Evolutionary conservation across 371 early-diverging fungal species (phyloP).

Genomic region (Zopfochytrium polystomum): DNA sequence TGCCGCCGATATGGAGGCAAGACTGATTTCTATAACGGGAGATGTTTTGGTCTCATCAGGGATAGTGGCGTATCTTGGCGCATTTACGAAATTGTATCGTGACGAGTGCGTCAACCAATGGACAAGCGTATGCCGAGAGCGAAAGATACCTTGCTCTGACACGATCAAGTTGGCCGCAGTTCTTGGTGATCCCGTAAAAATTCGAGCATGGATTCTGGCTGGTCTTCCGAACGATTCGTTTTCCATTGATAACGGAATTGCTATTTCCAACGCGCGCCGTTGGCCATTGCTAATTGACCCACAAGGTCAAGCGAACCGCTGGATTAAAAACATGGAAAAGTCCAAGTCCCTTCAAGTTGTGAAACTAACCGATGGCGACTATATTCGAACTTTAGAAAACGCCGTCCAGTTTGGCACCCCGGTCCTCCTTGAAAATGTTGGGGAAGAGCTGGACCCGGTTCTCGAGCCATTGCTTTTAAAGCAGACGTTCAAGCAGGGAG

Average conservation of each 20-base stretch:
- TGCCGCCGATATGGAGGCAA: slow-evolving; percentile 43
- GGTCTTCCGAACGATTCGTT: slow-evolving; percentile 57
- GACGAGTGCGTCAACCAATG: slow-evolving; percentile 50
- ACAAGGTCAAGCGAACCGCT: slow-evolving; percentile 55
- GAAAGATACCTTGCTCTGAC: slow-evolving; percentile 50
- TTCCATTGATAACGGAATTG: slow-evolving; percentile 53
- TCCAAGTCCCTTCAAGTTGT: slow-evolving; percentile 46
- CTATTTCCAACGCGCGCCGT: slow-evolving; percentile 49
- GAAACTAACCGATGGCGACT: slow-evolving; percentile 52
- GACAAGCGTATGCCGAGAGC: slow-evolving; percentile 38
- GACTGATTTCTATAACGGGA: slow-evolving; percentile 44
- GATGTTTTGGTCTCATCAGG: slow-evolving; percentile 54
- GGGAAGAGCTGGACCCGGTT: slow-evolving; percentile 53
- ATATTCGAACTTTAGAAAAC: slow-evolving; percentile 52
- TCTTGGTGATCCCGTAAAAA: slow-evolving; percentile 52
- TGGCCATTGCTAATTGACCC: slow-evolving; percentile 60
- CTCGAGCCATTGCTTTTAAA: slow-evolving; percentile 53
- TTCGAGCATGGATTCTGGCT: slow-evolving; percentile 48
- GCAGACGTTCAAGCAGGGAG: slow-evolving; percentile 57
- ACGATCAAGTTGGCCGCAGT: slow-evolving; percentile 41
- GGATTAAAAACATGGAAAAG: slow-evolving; percentile 59
- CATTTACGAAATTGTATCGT: slow-evolving; percentile 52
- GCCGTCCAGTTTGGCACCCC: slow-evolving; percentile 58
- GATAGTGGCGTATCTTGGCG: slow-evolving; percentile 53
- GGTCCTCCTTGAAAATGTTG: slow-evolving; percentile 52